Conservation (phyloP, 352 stramenopile species). For the Poterioochromonas sp. region DNA sequence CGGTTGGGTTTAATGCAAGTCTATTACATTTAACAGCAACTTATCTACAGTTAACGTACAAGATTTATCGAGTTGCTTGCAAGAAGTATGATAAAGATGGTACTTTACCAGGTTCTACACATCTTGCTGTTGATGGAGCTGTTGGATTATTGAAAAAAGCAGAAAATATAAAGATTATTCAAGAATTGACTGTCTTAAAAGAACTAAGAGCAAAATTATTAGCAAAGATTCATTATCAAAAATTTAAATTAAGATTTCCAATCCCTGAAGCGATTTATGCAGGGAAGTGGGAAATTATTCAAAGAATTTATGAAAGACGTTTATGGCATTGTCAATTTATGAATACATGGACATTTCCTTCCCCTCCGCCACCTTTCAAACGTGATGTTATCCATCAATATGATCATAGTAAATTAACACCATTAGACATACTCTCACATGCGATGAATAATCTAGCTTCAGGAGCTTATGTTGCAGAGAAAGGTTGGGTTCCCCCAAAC, state of each 20-base stretch:
- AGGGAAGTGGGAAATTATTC: conserved; percentile 3
- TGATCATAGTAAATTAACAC: background rate
- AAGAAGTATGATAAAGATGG: background rate
- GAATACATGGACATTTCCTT: conserved; percentile 4
- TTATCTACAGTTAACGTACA: background rate
- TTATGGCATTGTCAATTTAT: conserved; percentile 1
- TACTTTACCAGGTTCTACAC: background rate
- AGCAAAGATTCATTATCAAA: background rate
- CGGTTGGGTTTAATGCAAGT: background rate
- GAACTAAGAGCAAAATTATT: background rate
- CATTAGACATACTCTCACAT: background rate
- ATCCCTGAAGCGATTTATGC: conserved; percentile 7
- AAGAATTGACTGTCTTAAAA: background rate
- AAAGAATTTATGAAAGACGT: conserved; percentile 11
- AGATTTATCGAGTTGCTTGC: background rate
- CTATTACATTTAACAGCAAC: background rate
- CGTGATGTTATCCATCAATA: background rate
- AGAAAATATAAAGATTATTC: background rate
- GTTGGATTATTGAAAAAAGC: background rate
- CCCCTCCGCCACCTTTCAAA: background rate
- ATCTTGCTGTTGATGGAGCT: background rate
- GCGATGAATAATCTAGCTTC: background rate
- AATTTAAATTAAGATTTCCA: background rate
- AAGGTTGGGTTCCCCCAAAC: background rate
- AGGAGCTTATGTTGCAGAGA: background rate